phyloP scores from a whole-genome alignment of 148 eudicot species.

The Bassia scoparia region DNA sequence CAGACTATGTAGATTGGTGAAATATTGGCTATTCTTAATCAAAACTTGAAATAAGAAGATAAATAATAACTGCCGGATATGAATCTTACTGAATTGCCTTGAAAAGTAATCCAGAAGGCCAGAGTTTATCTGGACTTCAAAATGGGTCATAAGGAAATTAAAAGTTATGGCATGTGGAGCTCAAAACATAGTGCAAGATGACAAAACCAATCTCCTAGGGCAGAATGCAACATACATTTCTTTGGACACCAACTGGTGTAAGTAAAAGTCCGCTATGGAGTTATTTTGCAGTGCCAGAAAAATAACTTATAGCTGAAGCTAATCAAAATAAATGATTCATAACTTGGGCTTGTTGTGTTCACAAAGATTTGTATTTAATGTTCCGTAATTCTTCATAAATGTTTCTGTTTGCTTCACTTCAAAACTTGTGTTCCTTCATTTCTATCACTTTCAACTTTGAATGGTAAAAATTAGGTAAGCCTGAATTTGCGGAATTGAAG shows the following conservation, averaged over 20 bases:
- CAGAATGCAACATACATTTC: no score
- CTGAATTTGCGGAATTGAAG: conserved; percentile 48
- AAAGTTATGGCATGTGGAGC: not conserved
- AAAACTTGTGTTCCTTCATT: conserved; percentile 1
- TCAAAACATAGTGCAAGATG: not conserved
- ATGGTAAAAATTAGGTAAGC: conserved; percentile 7
- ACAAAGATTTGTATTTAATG: not conserved
- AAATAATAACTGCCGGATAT: not conserved
- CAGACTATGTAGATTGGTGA: not conserved
- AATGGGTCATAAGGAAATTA: not conserved
- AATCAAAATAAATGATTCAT: not conserved
- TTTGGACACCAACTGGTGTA: not conserved
- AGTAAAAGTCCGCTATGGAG: not conserved
- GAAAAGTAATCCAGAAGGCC: not conserved
- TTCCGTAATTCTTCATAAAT: not conserved
- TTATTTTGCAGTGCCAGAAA: not conserved
- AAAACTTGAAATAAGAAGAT: no score
- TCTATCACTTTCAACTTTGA: conserved; percentile 2
- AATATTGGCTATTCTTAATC: no score
- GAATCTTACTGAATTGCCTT: not conserved
- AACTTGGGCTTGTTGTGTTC: not conserved
- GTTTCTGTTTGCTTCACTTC: not conserved
- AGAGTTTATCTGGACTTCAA: not conserved
- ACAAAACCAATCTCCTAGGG: not conserved
- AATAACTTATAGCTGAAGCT: not conserved